Conservation (phyloP, 129 eudicot species). For the Flaveria trinervia region DNA sequence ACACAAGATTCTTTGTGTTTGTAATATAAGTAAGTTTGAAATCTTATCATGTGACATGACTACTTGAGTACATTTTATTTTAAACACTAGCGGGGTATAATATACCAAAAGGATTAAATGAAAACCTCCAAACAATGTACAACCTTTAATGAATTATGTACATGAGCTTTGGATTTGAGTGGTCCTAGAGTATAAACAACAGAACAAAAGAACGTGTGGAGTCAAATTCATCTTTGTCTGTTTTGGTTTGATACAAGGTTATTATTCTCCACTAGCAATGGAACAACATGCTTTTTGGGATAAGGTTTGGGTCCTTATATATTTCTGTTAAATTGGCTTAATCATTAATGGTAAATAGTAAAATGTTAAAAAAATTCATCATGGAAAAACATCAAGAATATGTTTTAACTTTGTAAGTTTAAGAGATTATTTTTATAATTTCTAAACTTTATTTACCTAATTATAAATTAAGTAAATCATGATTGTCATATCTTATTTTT, state of each 20-base stretch:
- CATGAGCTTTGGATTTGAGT: conserved; percentile 17
- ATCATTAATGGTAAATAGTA: background rate
- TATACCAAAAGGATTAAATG: background rate
- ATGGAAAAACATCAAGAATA: no score
- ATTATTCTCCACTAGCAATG: conserved; percentile 29
- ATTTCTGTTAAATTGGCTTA: background rate
- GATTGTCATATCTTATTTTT: no score
- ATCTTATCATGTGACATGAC: conserved; percentile 11
- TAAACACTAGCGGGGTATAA: conserved; percentile 6
- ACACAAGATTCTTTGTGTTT: conserved; percentile 12
- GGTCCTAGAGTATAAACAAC: conserved; percentile 34
- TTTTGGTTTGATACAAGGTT: conserved; percentile 21
- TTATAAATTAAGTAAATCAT: no score
- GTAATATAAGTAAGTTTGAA: conserved; percentile 22
- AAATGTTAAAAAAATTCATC: background rate
- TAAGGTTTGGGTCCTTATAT: conserved; percentile 24
- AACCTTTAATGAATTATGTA: background rate
- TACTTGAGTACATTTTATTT: background rate
- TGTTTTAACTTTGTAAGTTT: no score
- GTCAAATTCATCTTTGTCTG: conserved; percentile 9
- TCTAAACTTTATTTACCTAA: no score
- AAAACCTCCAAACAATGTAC: background rate
- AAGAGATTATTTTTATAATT: no score
- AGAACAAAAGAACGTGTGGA: conserved; percentile 14
- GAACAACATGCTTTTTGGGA: conserved; percentile 20